Percentiles rank a stretch among this genome's conserved stretches.
Conservation (phyloP, 331 rosid species). For the Malus hybrid region DNA sequence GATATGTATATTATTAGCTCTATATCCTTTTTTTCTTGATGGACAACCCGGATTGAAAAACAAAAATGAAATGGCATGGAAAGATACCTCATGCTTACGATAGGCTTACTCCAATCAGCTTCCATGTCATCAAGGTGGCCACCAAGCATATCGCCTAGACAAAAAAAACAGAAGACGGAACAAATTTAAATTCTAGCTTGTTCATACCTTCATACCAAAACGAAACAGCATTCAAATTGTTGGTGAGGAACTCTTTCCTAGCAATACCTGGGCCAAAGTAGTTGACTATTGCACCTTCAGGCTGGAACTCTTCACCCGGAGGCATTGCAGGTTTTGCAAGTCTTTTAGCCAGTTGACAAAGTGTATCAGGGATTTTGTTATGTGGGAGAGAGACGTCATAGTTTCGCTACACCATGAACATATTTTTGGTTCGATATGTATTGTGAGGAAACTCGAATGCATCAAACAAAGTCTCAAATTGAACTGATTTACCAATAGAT, state of each 20-base stretch:
- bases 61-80: not conserved
- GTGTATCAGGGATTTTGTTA: slow-evolving; percentile 68
- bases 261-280: slow-evolving; percentile 72
- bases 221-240: not conserved
- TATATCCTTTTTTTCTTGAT: not conserved
- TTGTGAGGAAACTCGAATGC: not conserved
- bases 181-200: not conserved
- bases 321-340: slow-evolving; percentile 88
- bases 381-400: slow-evolving; percentile 67
- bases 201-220: not conserved
- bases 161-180: not conserved
- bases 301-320: slow-evolving; percentile 64
- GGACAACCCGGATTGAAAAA: not conserved
- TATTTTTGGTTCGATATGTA: not conserved
- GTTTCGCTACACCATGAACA: slow-evolving; percentile 43
- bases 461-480: not conserved
- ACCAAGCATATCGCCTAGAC: slow-evolving; percentile 70
- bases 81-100: slow-evolving; percentile 77
- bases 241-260: too few species aligned
- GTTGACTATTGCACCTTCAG: slow-evolving; percentile 93
- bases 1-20: not conserved
- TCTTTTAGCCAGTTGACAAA: slow-evolving; percentile 63
- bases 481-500: not conserved
- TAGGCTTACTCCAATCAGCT: slow-evolving; percentile 87
- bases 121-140: slow-evolving; percentile 99